A percentile compares a stretch with the other conserved stretches of the same genome.
Evolutionary conservation across 2,329 filamentous ascomycete genomes (phyloP).

Genomic region (Colletotrichum paranaense): DNA sequence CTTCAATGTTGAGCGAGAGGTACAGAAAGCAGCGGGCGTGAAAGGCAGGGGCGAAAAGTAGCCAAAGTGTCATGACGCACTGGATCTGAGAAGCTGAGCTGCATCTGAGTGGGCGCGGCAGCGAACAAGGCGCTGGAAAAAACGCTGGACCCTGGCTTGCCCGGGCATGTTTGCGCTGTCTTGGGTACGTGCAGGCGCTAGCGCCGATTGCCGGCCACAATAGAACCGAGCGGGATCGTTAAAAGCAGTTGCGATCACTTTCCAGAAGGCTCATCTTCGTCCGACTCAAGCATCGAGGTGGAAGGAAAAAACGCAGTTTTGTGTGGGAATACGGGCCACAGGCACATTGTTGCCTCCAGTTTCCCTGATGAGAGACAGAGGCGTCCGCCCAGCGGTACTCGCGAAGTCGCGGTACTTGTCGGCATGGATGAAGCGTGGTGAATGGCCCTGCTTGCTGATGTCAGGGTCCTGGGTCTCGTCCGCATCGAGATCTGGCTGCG

Average conservation of each 20-base stretch:
- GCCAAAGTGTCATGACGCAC: constrained; percentile 30
- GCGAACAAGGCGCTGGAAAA: constrained; percentile 26
- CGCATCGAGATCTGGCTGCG: constrained; percentile 32
- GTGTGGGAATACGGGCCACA: constrained; percentile 30
- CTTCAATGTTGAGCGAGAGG: not conserved
- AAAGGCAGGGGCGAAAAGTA: constrained; percentile 12
- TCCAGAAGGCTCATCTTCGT: constrained; percentile 8
- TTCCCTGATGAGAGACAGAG: constrained; percentile 6
- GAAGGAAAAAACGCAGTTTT: constrained; percentile 17
- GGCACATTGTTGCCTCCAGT: constrained; percentile 13
- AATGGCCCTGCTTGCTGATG: constrained; percentile 28
- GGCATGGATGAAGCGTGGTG: constrained; percentile 20
- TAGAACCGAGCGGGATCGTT: constrained; percentile 18
- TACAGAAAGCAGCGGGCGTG: not conserved
- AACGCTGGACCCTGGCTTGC: constrained; percentile 28
- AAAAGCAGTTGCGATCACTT: constrained; percentile 25
- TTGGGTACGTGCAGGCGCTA: constrained; percentile 28
- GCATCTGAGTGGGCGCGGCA: constrained; percentile 27
- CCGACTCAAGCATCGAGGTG: constrained; percentile 13
- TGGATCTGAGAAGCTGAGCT: constrained; percentile 25
- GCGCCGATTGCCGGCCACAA: constrained; percentile 27
- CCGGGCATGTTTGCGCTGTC: not conserved
- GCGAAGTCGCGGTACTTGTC: constrained; percentile 26
- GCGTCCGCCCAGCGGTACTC: constrained; percentile 19
- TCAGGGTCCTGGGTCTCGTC: constrained; percentile 33